Base-by-base conservation (phyloP, 1,139 yeast genomes). In the Scheffersomyces segobiensis region DNA sequence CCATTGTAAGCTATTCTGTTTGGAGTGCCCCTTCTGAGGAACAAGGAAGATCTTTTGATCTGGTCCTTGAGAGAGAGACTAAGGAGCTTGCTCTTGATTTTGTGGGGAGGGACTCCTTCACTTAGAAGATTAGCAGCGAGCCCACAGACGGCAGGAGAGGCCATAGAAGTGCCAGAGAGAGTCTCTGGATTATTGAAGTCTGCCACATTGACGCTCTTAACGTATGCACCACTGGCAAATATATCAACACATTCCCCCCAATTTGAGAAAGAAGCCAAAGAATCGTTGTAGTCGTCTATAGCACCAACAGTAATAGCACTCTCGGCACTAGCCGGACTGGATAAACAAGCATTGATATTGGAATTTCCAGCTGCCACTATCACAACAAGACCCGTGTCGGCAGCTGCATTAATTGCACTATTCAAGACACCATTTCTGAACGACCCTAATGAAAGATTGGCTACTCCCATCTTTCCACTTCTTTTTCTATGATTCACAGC, bases 281-380 rank as follows among this genome's bases (percentile, higher is more conserved):
- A 68, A 63, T 91, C 96, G 24, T 80, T 80, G 49, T 80, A 70
- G 67, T 89, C 97, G 69, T 91, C 96, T 55, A 91, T 85, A 2
- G 97, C 96, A 0, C 97, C 97, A 4, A 92, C 96, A 0, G 96
- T 88, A 5, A 91, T 85, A 0, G 93, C 95, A 50, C 77, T 77
- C 1, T 76, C 75, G 0, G 96, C 87, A 50, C 93, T 86, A 0
- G 96, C 95, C 0, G 97, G 97, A 55, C 96, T 89, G 14, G 88
- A 84, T 61, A 81, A 71, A 68, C 97, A 92, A 0, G 97, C 96
- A 68, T 91, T 86, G 19, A 83, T 72, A 65, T 89, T 88, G 48
- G 88, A 81, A 70, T 93, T 93, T 1, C 98, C 98, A 0, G 97
- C 97, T 0, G 97, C 97, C 2, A 83, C 96, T n/a, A 91, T 91